Evolutionary conservation across 164 flowering plant species (phyloP), one percentile per base, ranked within the genome.

Genomic region (Stephania japonica): DNA sequence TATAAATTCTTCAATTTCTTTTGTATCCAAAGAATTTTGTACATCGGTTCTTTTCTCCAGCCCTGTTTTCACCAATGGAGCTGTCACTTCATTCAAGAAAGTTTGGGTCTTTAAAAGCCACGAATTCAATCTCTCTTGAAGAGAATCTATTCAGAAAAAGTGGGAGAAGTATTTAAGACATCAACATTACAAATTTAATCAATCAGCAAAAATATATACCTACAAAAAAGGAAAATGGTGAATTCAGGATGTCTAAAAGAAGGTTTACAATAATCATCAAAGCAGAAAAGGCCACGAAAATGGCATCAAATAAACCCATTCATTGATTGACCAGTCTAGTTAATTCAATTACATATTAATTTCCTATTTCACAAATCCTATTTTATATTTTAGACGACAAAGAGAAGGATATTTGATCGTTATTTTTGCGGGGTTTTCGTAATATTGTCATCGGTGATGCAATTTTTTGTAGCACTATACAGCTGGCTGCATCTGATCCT

Each of bases 21-120:
- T 72, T 42, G 63, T 71, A 65, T 84, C 88, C 70, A 72, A 62
- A 3, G 73, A 80, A 77, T 76, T 78, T 62, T 73, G 78, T 19
- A 76, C 66, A 68, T 72, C 84, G 72, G 76, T 76, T 69, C 74
- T 87, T 68, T 76, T 78, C 71, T 75, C 84, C 42, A 82, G 80
- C 74, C 84, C 84, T 56, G 76, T 71, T 74, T 87, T 88, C n/a
- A 80, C 87, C 59, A 86, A 83, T 50, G 97, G 90, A 76, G 87
- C 81, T 70, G 97, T 72, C 68, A 91, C 91, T 77, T 86, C 95
- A 81, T 76, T 90, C 65, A 91, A 77, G 80, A 90, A 87, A 74
- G 70, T 81, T 61, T 87, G 97, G 44, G 97, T 89, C 82, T 86
- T 95, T 65, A 83, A 79, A 11, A 94, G 75, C 97, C 92, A 91